Evolutionary conservation across 805 yeast species (phyloP).

Genomic region (Candida orba): DNA sequence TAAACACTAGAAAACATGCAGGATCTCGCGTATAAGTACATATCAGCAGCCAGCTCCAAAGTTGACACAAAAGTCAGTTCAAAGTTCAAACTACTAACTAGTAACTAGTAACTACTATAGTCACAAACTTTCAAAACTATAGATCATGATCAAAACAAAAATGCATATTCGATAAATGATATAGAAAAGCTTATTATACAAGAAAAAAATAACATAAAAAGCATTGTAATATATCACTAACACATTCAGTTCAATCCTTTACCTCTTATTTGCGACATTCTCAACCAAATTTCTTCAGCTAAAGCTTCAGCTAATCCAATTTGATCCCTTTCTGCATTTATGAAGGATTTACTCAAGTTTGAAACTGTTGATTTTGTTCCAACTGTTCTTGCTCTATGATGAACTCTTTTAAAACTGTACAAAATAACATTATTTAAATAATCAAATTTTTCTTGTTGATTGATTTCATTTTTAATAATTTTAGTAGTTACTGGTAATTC

Average conservation of each 20-base stretch:
- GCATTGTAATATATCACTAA: too few species aligned
- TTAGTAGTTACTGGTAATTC: slow-evolving; percentile 1
- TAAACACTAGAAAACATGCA: too few species aligned
- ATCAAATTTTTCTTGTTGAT: slow-evolving; percentile 19
- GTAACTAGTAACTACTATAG: too few species aligned
- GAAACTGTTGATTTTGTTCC: slow-evolving; percentile 41
- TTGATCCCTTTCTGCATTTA: slow-evolving; percentile 39
- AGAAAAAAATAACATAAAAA: too few species aligned
- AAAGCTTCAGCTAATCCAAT: slow-evolving; percentile 65
- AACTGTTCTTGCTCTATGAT: slow-evolving; percentile 43
- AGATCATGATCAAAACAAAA: too few species aligned
- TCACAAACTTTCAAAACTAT: too few species aligned
- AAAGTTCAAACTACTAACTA: too few species aligned
- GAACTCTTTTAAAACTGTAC: slow-evolving; percentile 40
- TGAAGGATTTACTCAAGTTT: slow-evolving; percentile 33
- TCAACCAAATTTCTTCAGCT: slow-evolving; percentile 50
- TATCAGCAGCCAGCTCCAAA: too few species aligned
- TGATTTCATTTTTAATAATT: background rate
- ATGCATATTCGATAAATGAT: too few species aligned
- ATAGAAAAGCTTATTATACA: too few species aligned
- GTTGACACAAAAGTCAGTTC: too few species aligned
- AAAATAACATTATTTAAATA: slow-evolving; percentile 35
- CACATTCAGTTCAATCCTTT: background rate
- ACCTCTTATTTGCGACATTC: slow-evolving; percentile 23
- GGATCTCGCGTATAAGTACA: too few species aligned